Evolutionary conservation across 345 rosid genomes (phyloP), one percentile per base, ranked within the genome.

Genomic region (Raphanus sativus): DNA sequence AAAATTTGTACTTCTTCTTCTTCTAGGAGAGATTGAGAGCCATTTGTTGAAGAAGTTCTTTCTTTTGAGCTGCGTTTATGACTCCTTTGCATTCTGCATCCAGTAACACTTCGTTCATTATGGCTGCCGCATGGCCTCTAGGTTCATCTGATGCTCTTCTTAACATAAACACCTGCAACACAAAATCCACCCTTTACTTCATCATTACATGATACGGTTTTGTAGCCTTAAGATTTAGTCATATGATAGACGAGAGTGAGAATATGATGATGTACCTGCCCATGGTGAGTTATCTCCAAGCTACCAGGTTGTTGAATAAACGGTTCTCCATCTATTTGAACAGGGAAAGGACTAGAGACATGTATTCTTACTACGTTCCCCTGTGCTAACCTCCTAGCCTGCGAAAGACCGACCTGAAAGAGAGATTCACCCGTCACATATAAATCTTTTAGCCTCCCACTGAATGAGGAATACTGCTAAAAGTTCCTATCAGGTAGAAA

Each of bases 291-390:
- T 70, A 88, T 86, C 72, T 88, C 90, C 75, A 88, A 58, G 85
- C 88, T 81, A 26, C 92, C 90, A 1, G 92, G 87, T 75, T 88
- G 86, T 45, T 85, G 89, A 65, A 88, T 88, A 75, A 86, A 88
- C 9, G 92, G 92, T 73, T 88, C 92, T 72, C 92, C 92, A 69
- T 88, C 92, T 77, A 88, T 86, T 77, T 88, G 92, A 58, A 88
- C 86, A 17, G 92, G 92, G 77, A 85, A 88, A 34, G 89, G 83
- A 75, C 85, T 86, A 1, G 90, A 88, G 25, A 81, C 84, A 62
- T 88, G 92, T 84, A 88, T 83, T 81, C 82, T 85, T 56, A 88
- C 81, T 29, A 78, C 84, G 2, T 77, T 78, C 36, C 92, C 92
- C 45, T 88, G 92, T 32, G 92, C 92, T 75, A 88, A 76, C 78